Evolutionary conservation across 768 basidiomycete species (phyloP).

Genomic region (Podaxis sp.): DNA sequence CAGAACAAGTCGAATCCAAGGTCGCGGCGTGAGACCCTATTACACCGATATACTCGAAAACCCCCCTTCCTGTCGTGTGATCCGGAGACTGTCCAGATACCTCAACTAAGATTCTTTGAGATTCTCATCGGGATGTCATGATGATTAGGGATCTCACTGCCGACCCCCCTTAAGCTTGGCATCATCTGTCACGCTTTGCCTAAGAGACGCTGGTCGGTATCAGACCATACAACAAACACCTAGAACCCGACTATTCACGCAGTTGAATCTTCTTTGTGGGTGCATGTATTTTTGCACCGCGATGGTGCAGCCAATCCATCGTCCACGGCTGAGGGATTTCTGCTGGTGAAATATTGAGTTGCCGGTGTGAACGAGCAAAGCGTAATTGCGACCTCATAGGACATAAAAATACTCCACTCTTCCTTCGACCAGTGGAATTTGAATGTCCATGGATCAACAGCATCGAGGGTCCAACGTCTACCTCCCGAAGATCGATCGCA

Average conservation of each 20-base stretch:
- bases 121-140: not conserved
- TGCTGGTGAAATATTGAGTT: constrained; percentile 1
- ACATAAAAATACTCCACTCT: not conserved
- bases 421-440: not conserved
- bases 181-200: not conserved
- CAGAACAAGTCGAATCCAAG: not conserved
- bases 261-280: not conserved
- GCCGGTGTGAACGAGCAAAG: constrained; percentile 2
- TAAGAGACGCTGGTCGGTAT: not conserved
- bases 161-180: not conserved
- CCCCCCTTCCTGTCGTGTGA: not conserved
- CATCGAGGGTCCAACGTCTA: not conserved
- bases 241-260: not conserved
- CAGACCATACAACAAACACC: not conserved
- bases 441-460: not conserved
- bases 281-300: not conserved
- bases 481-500: not conserved
- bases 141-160: not conserved
- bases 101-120: not conserved
- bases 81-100: constrained; percentile 5
- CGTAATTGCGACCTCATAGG: constrained; percentile 1
- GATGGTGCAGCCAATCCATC: not conserved
- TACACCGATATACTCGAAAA: not conserved
- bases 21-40: not conserved
- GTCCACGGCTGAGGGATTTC: not conserved